phyloP scores from a whole-genome alignment of 371 early-diverging fungal genomes.

The Amoeboaphelidium protococcarum region DNA sequence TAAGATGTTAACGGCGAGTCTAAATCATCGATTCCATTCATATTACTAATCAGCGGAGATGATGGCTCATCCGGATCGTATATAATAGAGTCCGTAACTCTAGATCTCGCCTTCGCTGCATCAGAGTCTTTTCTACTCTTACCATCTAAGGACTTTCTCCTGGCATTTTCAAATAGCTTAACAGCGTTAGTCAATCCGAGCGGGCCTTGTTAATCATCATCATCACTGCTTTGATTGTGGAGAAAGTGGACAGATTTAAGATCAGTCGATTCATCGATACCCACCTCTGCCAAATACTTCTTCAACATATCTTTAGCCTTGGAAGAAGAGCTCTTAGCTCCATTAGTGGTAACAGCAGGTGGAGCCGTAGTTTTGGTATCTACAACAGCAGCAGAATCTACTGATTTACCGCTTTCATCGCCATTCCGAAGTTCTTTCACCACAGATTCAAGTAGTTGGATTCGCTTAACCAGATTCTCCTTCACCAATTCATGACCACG shows the following conservation, averaged over 20 bases:
- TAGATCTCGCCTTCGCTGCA: not conserved
- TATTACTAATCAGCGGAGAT: not conserved
- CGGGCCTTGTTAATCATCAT: no score
- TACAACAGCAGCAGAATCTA: not conserved
- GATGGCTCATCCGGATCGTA: not conserved
- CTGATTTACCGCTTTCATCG: constrained; percentile 27
- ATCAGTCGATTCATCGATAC: not conserved
- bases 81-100: not conserved
- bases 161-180: not conserved
- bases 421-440: no score
- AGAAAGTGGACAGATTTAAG: no score
- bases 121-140: not conserved
- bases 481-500: constrained; percentile 44
- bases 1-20: no score
- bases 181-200: no score
- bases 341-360: constrained; percentile 1
- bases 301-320: not conserved
- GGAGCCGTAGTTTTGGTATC: not conserved
- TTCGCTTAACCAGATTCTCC: constrained; percentile 41
- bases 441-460: constrained; percentile 71
- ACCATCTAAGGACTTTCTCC: not conserved
- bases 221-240: no score
- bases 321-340: constrained; percentile 3
- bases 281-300: not conserved
- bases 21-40: no score